Conservation (phyloP, 495 filamentous ascomycete genomes). For the Podospora didyma region DNA sequence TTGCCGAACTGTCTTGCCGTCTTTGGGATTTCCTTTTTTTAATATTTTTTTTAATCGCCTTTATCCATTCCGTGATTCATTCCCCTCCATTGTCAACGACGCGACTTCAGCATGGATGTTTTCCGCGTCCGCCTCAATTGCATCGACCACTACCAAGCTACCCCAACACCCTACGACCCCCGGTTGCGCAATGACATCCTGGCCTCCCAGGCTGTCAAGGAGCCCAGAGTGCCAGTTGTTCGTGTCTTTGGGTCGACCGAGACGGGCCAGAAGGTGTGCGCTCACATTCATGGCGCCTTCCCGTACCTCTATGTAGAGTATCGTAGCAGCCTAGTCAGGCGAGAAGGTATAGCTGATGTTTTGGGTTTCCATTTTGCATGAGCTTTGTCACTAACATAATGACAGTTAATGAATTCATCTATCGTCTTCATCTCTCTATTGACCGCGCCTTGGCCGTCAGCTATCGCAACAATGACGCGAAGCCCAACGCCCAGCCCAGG, state of each 20-base stretch:
- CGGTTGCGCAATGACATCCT: conserved; percentile 56
- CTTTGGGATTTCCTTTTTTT: too few relatives aligned
- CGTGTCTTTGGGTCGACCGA: conserved; percentile 92
- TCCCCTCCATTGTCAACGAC: too few relatives aligned
- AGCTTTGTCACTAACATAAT: conserved; percentile 2
- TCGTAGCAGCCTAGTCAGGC: conserved; percentile 59
- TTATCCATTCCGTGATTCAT: too few relatives aligned
- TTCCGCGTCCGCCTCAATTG: conserved; percentile 90
- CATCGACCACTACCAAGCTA: conserved; percentile 86
- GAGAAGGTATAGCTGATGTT: conserved; percentile 56
- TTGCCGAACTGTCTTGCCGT: neutral
- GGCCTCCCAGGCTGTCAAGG: conserved; percentile 47
- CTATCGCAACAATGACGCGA: conserved; percentile 65
- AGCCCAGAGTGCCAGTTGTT: conserved; percentile 78
- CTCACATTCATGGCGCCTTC: conserved; percentile 92
- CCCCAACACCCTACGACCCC: conserved; percentile 78
- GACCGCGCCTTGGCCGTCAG: conserved; percentile 79
- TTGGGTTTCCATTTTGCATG: neutral
- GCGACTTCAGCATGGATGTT: conserved; percentile 45
- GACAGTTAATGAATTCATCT: conserved; percentile 57
- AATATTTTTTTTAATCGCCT: too few relatives aligned
- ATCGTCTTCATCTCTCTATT: conserved; percentile 70
- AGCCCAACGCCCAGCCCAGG: conserved; percentile 55
- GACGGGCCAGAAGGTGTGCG: conserved; percentile 92
- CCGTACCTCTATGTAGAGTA: conserved; percentile 94